Evolutionary conservation across 257 asterid species (phyloP), one percentile per base, ranked within the genome.

Genomic region (Nicotiana tabacum): DNA sequence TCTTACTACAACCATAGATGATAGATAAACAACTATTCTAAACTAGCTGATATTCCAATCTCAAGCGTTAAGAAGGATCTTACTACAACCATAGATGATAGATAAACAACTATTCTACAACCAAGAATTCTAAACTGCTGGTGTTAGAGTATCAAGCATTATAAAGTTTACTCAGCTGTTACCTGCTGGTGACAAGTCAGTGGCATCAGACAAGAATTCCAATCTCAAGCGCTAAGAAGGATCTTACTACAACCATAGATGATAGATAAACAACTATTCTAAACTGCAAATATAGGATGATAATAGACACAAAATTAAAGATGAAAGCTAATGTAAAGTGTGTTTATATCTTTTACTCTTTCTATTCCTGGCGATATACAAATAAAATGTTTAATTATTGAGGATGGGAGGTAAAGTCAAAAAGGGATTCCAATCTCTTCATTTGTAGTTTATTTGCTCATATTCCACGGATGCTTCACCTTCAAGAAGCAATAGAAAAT

Each of bases 351-450:
- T 30, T 30, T 30, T 6, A 11, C 39, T 30, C 46, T 30, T 66
- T 30, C 16, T 66, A 15, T 66, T 15, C 72, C 46, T 13, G 72
- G 3, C 5, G 6, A 16, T 8, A 15, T 10, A 37, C 32, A 37
- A 35, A 37, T 68, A 68, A 37, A 18, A 37, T 39, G 77, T 3
- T 39, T 37, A 46, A 74, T 48, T 46, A 48, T 7, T 74, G 80
- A 48, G 80, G 9, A 74, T 48, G 39, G 80, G 80, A 74, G 43
- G 62, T 74, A 55, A 74, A 48, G 80, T 48, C 62, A 15, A 74
- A 74, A 74, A 27, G 62, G 39, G 16, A 74, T 24, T 48, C 39
- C 79, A 48, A 58, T 24, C 6, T 70, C 35, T 46, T 7, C 17
- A 53, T 74, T 51, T 15, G 43, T 60, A 74, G 15, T 74, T 74